Evolutionary conservation across 2,329 filamentous ascomycete species (phyloP), one percentile per base, ranked within the genome.

Genomic region (Colletotrichum falcatum): DNA sequence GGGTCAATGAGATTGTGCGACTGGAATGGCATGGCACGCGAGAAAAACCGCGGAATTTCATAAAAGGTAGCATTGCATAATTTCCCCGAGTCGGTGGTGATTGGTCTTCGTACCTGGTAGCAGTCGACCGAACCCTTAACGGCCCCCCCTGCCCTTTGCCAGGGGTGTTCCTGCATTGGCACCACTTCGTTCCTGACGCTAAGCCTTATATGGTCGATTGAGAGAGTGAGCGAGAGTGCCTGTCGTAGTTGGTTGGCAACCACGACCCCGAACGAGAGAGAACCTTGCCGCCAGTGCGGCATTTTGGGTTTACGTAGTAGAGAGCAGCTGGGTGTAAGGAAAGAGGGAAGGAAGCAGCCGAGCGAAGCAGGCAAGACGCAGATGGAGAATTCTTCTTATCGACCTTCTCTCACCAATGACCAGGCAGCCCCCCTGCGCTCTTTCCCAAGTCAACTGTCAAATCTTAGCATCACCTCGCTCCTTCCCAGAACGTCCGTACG

Each of bases 11-110:
- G 44, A 61, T 53, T 53, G 35, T 61, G 28, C n/a, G 61, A 44
- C 3, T n/a, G 61, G 18, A 33, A 54, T 26, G 26, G 18, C 6
- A 35, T 46, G 26, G 20, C 35, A 56, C n/a, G 53, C 55, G 65
- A 67, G 44, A 20, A 58, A 54, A 67, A 39, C 11, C 49, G 42
- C 39, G 33, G 62, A 20, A 53, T 59, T 71, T 71, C 69, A 71
- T 71, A 71, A 71, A 70, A 65, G 53, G 23, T 53, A 49, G 59
- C 44, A 69, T 65, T 71, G 60, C 69, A 71, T 42, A 71, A 71
- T 71, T 65, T 71, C 60, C 67, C 69, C 39, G 60, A 44, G 39
- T 60, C 51, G 20, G 35, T 26, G 56, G n/a, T 54, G 28, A 70
- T 65, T 65, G 69, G 69, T 26, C 18, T 23, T 5, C 3, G 7